phyloP scores from a whole-genome alignment of 257 asterid genomes.

The Cinchona pubescens region DNA sequence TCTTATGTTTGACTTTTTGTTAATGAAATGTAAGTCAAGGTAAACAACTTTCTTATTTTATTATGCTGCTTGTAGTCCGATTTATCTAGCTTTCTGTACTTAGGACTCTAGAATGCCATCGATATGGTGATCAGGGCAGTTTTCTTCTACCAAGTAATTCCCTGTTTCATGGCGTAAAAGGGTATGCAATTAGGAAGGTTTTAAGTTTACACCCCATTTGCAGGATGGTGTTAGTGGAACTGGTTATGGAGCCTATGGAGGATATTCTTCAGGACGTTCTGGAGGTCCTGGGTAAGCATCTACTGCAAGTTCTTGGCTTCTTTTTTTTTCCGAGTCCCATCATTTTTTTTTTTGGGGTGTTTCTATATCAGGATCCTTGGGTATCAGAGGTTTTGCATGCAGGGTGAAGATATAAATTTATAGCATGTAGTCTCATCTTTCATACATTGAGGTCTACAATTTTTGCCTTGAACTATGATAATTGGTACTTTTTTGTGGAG shows the following conservation, averaged over 20 bases:
- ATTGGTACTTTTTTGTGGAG: neutral
- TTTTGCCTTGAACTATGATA: neutral
- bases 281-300: slow-evolving; percentile 69
- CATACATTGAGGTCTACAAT: neutral
- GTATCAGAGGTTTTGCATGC: neutral
- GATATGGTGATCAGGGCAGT: neutral
- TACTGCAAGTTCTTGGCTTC: neutral
- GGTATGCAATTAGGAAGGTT: slow-evolving; percentile 1
- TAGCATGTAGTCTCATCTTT: neutral
- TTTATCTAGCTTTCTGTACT: neutral
- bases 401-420: neutral
- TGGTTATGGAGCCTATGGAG: slow-evolving; percentile 85
- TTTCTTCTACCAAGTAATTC: slow-evolving; percentile 9
- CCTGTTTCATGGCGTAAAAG: neutral
- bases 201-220: neutral
- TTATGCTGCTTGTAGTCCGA: neutral
- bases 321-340: neutral
- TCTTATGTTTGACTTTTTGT: neutral
- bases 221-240: slow-evolving; percentile 62
- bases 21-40: neutral
- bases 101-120: no score
- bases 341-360: neutral
- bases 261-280: slow-evolving; percentile 72
- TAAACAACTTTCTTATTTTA: neutral
- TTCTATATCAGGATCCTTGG: neutral